Percentiles rank a stretch among this genome's conserved stretches.
Conservation (phyloP, 768 basidiomycete genomes). For the Phanerochaete carnosa region DNA sequence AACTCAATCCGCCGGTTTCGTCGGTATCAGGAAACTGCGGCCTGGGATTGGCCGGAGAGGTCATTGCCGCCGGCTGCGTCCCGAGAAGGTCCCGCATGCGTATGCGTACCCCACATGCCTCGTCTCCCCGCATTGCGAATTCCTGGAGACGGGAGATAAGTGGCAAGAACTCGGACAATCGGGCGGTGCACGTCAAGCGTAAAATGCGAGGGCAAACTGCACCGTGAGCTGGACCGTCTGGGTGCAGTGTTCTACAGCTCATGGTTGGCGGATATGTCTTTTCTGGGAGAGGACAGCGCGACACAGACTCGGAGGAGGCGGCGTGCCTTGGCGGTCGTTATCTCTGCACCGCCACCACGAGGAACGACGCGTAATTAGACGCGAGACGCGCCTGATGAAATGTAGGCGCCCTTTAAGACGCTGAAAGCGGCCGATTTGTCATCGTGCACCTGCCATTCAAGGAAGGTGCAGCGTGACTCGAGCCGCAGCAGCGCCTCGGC, state of each 20-base stretch:
- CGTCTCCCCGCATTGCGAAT: not conserved
- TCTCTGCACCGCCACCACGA: constrained; percentile 5
- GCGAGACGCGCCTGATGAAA: not conserved
- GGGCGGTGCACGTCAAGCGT: not conserved
- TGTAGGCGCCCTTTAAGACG: not conserved
- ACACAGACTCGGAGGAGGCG: not conserved
- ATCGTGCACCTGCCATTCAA: not conserved
- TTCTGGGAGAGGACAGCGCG: no score
- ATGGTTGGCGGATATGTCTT: no score
- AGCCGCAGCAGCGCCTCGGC: not conserved
- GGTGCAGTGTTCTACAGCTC: not conserved
- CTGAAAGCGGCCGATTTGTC: constrained; percentile 7
- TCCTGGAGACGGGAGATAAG: not conserved
- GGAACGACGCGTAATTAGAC: not conserved
- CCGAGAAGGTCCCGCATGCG: not conserved
- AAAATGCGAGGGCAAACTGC: not conserved
- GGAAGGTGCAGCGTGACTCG: constrained; percentile 11
- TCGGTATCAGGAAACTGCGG: not conserved
- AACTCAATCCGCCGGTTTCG: not conserved
- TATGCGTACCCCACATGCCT: not conserved
- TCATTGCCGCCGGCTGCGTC: not conserved
- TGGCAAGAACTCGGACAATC: not conserved
- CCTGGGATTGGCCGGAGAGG: not conserved
- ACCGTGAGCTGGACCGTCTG: not conserved
- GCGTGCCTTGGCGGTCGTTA: constrained; percentile 5